phyloP scores from a whole-genome alignment of 257 asterid genomes.

The Solanum medicagineum region DNA sequence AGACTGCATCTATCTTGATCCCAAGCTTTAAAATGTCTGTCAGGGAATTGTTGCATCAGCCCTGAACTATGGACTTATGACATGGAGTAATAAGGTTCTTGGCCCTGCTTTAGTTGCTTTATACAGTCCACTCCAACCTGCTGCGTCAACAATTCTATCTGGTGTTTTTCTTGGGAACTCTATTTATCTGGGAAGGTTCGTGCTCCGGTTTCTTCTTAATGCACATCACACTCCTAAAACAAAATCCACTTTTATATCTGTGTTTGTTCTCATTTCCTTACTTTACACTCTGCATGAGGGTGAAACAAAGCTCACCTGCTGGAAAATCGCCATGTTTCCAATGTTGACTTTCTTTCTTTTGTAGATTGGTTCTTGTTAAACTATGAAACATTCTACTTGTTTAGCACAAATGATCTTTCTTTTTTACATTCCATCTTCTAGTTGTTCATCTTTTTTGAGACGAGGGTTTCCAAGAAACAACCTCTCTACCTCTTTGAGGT shows the following conservation, averaged over 20 bases:
- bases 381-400: background rate
- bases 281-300: background rate
- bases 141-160: constrained; percentile 74
- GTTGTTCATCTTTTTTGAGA: background rate
- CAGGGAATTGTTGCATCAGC: constrained; percentile 91
- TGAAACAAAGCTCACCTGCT: background rate
- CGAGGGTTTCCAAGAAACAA: too few species aligned
- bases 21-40: background rate
- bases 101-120: constrained; percentile 92
- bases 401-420: background rate
- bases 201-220: background rate
- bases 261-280: background rate
- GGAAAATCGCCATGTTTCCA: background rate
- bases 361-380: background rate
- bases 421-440: background rate
- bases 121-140: constrained; percentile 88
- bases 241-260: background rate
- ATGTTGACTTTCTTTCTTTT: background rate
- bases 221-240: background rate
- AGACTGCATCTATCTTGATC: background rate
- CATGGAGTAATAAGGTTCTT: constrained; percentile 80
- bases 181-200: constrained; percentile 83
- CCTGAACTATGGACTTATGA: constrained; percentile 64
- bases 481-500: too few species aligned
- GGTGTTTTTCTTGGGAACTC: constrained; percentile 60